phyloP scores from a whole-genome alignment of 2,329 filamentous ascomycete species.

The Calonectria hongkongensis region DNA sequence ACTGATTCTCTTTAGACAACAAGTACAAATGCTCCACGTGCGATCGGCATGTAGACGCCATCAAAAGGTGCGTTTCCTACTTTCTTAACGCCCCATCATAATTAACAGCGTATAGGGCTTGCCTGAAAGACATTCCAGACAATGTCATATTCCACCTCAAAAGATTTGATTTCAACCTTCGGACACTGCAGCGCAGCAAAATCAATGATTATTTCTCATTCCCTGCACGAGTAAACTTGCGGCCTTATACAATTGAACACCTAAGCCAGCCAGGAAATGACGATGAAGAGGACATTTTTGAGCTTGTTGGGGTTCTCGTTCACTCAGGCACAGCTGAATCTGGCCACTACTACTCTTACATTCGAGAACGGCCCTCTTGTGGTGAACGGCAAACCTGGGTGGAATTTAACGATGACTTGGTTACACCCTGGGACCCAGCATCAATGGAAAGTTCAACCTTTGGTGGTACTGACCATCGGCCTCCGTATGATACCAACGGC shows the following conservation, averaged over 20 bases:
- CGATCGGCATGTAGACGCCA: slow-evolving; percentile 91
- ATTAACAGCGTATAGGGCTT: slow-evolving; percentile 75
- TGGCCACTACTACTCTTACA: slow-evolving; percentile 98
- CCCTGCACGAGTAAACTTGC: slow-evolving; percentile 88
- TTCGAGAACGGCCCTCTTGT: slow-evolving; percentile 83
- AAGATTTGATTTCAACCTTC: slow-evolving; percentile 87
- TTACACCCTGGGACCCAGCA: slow-evolving; percentile 83
- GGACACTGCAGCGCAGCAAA: slow-evolving; percentile 87
- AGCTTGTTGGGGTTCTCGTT: slow-evolving; percentile 95
- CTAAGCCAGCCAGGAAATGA: slow-evolving; percentile 78
- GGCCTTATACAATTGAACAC: slow-evolving; percentile 90
- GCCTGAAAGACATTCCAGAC: slow-evolving; percentile 93
- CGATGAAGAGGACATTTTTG: slow-evolving; percentile 84
- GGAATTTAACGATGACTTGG: slow-evolving; percentile 95
- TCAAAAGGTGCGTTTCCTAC: slow-evolving; percentile 80
- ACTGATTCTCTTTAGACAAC: slow-evolving; percentile 77
- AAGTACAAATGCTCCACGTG: slow-evolving; percentile 98
- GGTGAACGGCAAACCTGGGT: slow-evolving; percentile 79
- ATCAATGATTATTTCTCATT: slow-evolving; percentile 98
- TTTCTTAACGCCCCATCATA: background rate
- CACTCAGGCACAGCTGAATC: slow-evolving; percentile 95
- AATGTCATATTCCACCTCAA: slow-evolving; percentile 97
- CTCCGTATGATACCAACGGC: slow-evolving; percentile 66
- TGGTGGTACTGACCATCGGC: slow-evolving; percentile 79
- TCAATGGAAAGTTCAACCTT: slow-evolving; percentile 87